Evolutionary conservation across 2,329 filamentous ascomycete species (phyloP).

Genomic region (Phoma sp.): DNA sequence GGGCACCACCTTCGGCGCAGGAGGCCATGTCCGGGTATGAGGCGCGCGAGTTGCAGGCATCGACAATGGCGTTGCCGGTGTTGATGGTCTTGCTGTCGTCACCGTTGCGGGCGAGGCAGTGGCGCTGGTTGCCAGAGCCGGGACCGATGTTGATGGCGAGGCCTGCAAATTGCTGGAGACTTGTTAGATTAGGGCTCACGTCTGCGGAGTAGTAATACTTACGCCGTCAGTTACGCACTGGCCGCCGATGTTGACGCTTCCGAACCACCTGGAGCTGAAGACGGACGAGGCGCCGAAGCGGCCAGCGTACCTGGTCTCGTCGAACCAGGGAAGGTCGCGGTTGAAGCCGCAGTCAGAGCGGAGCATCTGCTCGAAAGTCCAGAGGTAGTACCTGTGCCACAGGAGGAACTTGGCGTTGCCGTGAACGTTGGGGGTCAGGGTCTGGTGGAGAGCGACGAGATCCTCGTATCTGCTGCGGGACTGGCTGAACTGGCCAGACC

Average conservation of each 20-base stretch:
- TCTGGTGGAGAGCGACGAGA: slow-evolving; percentile 43
- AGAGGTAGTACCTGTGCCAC: slow-evolving; percentile 53
- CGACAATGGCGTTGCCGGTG: slow-evolving; percentile 34
- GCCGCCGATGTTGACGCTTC: slow-evolving; percentile 31
- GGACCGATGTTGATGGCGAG: slow-evolving; percentile 41
- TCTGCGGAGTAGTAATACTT: slow-evolving; percentile 20
- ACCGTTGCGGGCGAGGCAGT: slow-evolving; percentile 42
- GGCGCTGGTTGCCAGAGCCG: slow-evolving; percentile 30
- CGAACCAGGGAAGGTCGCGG: slow-evolving; percentile 48
- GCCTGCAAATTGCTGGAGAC: slow-evolving; percentile 38
- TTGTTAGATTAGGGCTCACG: slow-evolving; percentile 5
- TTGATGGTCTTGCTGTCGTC: slow-evolving; percentile 34
- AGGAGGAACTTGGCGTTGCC: slow-evolving; percentile 47
- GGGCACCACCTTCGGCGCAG: slow-evolving; percentile 34
- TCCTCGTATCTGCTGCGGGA: slow-evolving; percentile 44
- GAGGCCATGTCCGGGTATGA: slow-evolving; percentile 38
- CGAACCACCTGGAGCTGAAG: slow-evolving; percentile 39
- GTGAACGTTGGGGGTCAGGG: slow-evolving; percentile 42
- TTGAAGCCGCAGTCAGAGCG: slow-evolving; percentile 52
- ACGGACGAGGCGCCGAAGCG: slow-evolving; percentile 37
- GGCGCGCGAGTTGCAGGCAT: slow-evolving; percentile 33
- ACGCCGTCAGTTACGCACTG: slow-evolving; percentile 43
- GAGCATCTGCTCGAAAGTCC: slow-evolving; percentile 51
- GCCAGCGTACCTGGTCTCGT: slow-evolving; percentile 43
- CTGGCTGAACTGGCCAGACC: slow-evolving; percentile 33